phyloP scores from a whole-genome alignment of 23 red algal genomes.

The Gracilaria caudata region DNA sequence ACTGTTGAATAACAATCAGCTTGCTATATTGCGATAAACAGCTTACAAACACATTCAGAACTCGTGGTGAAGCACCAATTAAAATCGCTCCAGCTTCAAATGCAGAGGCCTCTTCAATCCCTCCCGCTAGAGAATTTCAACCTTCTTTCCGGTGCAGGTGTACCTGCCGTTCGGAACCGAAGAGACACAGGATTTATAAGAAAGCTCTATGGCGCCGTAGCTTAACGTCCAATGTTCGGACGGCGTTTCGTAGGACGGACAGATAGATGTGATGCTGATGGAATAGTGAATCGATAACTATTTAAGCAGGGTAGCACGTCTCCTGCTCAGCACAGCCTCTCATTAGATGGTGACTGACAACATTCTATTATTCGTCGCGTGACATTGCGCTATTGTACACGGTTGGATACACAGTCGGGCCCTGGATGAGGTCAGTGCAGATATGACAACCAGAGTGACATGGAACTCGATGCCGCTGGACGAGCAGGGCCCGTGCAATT shows the following conservation, averaged over 20 bases:
- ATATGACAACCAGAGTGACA: neutral
- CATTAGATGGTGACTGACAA: neutral
- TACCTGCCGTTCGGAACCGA: no score
- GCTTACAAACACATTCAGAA: no score
- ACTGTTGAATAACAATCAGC: no score
- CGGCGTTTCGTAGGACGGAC: neutral
- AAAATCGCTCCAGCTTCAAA: no score
- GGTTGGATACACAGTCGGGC: neutral
- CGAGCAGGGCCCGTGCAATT: neutral
- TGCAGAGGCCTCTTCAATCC: no score
- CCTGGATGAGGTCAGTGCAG: neutral
- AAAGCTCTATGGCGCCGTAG: neutral
- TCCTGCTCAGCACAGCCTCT: neutral
- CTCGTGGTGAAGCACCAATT: no score
- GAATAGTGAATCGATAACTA: neutral
- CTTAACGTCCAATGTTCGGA: neutral
- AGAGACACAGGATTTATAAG: neutral
- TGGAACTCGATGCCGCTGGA: neutral
- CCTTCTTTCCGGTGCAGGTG: no score
- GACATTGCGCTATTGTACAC: neutral
- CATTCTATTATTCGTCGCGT: neutral
- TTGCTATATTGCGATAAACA: no score
- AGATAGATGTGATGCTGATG: neutral
- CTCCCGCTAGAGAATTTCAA: no score
- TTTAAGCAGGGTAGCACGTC: constrained; percentile 5